Evolutionary conservation across 2,329 filamentous ascomycete species (phyloP).

Genomic region (Anisogramma anomala): DNA sequence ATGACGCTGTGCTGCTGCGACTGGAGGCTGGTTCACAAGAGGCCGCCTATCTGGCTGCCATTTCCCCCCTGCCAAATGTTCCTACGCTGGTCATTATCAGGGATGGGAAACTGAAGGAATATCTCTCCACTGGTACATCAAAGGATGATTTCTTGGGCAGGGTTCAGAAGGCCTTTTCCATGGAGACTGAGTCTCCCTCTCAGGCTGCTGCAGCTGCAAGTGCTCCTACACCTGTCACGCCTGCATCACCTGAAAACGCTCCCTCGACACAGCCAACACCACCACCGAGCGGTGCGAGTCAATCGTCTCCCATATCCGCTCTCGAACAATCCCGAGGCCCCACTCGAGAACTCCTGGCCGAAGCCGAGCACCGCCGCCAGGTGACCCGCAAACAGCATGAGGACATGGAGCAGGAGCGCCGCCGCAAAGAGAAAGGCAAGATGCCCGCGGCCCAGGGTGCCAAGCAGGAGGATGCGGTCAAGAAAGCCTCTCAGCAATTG

Average conservation of each 20-base stretch:
- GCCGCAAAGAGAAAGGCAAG: conserved; percentile 29
- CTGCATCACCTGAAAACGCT: conserved; percentile 8
- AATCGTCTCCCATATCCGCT: conserved; percentile 15
- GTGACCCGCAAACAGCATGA: conserved; percentile 38
- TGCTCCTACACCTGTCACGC: conserved; percentile 1
- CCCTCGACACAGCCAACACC: conserved; percentile 6
- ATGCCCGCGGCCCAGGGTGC: conserved; percentile 18
- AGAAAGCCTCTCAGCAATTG: conserved; percentile 40
- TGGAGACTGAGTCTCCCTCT: neutral
- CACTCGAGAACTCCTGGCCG: neutral
- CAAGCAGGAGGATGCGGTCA: conserved; percentile 31
- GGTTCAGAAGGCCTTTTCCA: conserved; percentile 31
- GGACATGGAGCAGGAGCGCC: conserved; percentile 21
- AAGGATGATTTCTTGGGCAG: conserved; percentile 56
- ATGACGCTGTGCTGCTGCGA: conserved; percentile 57
- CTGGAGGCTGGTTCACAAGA: conserved; percentile 65
- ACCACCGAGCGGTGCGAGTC: conserved; percentile 17
- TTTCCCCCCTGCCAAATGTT: conserved; percentile 69
- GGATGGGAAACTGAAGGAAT: conserved; percentile 67
- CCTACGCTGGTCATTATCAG: conserved; percentile 72
- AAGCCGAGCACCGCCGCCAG: conserved; percentile 27
- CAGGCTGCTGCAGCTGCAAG: neutral
- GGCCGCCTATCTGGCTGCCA: conserved; percentile 67
- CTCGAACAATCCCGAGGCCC: conserved; percentile 11
- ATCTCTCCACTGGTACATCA: conserved; percentile 52